phyloP scores from a whole-genome alignment of 2,329 filamentous ascomycete genomes.

The Scedosporium dehoogii region DNA sequence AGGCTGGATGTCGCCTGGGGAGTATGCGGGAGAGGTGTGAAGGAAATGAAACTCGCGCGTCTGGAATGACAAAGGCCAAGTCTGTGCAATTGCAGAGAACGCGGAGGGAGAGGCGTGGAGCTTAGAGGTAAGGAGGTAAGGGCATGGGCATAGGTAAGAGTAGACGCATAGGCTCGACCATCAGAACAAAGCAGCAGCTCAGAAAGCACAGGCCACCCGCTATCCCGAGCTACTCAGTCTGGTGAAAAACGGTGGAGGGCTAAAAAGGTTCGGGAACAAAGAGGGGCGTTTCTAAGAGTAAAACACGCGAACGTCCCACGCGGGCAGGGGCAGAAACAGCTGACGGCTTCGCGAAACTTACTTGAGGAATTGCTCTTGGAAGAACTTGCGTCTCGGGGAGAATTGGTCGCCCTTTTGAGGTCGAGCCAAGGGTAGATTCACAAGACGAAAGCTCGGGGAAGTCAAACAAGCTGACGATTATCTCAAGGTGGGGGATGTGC shows the following conservation, averaged over 20 bases:
- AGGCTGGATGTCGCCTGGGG: not conserved
- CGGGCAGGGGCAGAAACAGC: not conserved
- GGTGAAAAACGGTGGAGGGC: not conserved
- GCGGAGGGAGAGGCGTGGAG: not conserved
- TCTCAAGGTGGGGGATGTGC: not conserved
- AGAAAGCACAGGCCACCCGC: conserved; percentile 3
- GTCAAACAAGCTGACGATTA: not conserved
- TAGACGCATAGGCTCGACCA: not conserved
- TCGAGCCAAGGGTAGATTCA: not conserved
- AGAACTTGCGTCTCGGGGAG: not conserved
- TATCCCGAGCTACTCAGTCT: not conserved
- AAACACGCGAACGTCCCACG: not conserved
- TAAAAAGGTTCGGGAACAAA: not conserved
- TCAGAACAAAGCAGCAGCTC: not conserved
- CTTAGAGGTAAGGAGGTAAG: not conserved
- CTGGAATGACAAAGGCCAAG: not conserved
- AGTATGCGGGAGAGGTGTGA: not conserved
- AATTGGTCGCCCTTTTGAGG: not conserved
- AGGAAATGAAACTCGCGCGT: not conserved
- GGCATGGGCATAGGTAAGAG: not conserved
- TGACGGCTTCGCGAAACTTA: not conserved
- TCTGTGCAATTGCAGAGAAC: not conserved
- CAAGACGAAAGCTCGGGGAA: not conserved
- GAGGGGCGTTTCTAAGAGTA: not conserved
- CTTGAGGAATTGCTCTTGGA: not conserved